phyloP scores from a whole-genome alignment of 257 asterid genomes.

The Haberlea rhodopensis region DNA sequence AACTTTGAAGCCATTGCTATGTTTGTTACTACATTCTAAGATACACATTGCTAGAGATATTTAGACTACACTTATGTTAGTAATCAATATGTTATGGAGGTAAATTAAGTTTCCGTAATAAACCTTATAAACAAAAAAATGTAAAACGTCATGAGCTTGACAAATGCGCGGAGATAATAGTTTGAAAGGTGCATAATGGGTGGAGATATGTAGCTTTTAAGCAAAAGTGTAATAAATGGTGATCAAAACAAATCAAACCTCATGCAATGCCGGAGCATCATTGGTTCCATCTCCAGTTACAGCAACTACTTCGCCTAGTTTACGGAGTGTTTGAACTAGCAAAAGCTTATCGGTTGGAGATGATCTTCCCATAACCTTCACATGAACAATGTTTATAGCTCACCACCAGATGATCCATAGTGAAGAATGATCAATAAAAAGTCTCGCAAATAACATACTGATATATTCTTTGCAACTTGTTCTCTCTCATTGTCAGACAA shows the following conservation, averaged over 20 bases:
- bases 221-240: constrained; percentile 5
- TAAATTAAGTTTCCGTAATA: background rate
- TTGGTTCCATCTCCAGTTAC: constrained; percentile 98
- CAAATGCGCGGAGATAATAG: background rate
- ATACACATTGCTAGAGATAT: no score
- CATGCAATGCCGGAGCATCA: constrained; percentile 97
- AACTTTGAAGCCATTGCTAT: no score
- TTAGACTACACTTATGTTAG: background rate
- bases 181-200: constrained; percentile 10
- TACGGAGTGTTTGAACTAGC: constrained; percentile 86
- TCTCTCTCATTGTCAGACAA: constrained; percentile 73
- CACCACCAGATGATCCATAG: background rate
- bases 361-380: constrained; percentile 90
- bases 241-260: constrained; percentile 45
- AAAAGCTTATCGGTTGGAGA: constrained; percentile 95
- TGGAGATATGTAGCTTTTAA: constrained; percentile 6
- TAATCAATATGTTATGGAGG: background rate
- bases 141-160: constrained; percentile 6
- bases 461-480: constrained; percentile 55
- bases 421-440: background rate
- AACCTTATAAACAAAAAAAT: constrained; percentile 12
- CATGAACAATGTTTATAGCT: constrained; percentile 21
- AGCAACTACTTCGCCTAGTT: constrained; percentile 86
- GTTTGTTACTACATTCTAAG: no score
- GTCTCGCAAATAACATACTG: constrained; percentile 40